Conservation (phyloP, 495 filamentous ascomycete species). For the Annulohypoxylon stygium region DNA sequence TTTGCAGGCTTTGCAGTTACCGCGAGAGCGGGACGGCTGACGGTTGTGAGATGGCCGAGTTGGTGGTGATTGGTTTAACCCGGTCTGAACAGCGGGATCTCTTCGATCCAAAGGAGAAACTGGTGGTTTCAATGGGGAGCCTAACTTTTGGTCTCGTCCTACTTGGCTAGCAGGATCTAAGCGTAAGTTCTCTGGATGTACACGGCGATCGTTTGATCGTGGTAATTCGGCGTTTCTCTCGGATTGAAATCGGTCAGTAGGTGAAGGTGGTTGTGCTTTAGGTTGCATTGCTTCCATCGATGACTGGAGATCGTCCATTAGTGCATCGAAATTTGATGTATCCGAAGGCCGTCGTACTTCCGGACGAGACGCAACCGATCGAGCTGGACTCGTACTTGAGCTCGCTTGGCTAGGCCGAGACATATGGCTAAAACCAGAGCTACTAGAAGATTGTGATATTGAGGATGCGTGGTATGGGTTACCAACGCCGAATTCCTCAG, state of each 20-base stretch:
- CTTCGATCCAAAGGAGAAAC: conserved; percentile 29
- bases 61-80: conserved; percentile 36
- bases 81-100: conserved; percentile 47
- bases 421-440: conserved; percentile 70
- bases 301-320: conserved; percentile 67
- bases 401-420: conserved; percentile 73
- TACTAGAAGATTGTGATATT: conserved; percentile 76
- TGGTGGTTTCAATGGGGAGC: conserved; percentile 32
- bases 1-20: conserved; percentile 85
- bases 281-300: conserved; percentile 58
- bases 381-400: conserved; percentile 75
- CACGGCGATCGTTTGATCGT: conserved; percentile 46
- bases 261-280: conserved; percentile 43
- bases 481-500: conserved; percentile 64
- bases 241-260: conserved; percentile 45
- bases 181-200: conserved; percentile 52
- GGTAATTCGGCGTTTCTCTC: conserved; percentile 39
- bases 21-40: conserved; percentile 63
- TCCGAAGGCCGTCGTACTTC: conserved; percentile 55
- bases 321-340: conserved; percentile 58
- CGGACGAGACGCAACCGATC: conserved; percentile 56
- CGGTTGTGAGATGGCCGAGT: conserved; percentile 47
- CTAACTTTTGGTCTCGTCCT: conserved; percentile 26
- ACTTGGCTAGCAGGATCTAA: conserved; percentile 49
- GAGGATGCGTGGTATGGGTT: conserved; percentile 73